Percentiles rank a stretch among this genome's conserved stretches.
phyloP scores from a whole-genome alignment of 2,329 filamentous ascomycete species.

The Teratosphaeria gauchensis region DNA sequence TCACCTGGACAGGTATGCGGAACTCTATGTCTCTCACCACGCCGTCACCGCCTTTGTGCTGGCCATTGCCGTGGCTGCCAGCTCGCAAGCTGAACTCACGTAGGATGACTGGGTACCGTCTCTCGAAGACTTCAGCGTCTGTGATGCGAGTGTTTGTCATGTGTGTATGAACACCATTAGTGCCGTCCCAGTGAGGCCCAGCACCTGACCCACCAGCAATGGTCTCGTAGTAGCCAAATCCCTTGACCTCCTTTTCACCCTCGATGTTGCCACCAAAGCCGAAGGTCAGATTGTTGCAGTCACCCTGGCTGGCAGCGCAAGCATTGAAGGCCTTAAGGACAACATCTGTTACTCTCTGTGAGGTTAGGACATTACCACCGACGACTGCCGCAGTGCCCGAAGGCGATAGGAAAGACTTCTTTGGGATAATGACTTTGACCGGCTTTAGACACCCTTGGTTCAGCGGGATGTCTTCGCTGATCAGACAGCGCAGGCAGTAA shows the following conservation, averaged over 20 bases:
- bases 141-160: slow-evolving; percentile 81
- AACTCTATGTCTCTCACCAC: slow-evolving; percentile 75
- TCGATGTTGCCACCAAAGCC: slow-evolving; percentile 62
- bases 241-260: slow-evolving; percentile 51
- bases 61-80: slow-evolving; percentile 55
- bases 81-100: slow-evolving; percentile 57
- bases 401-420: slow-evolving; percentile 63
- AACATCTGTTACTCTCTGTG: slow-evolving; percentile 72
- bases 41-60: slow-evolving; percentile 64
- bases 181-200: slow-evolving; percentile 62
- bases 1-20: slow-evolving; percentile 64
- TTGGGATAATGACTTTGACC: slow-evolving; percentile 64
- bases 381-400: slow-evolving; percentile 71
- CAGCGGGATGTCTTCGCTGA: slow-evolving; percentile 71
- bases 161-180: slow-evolving; percentile 68
- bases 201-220: slow-evolving; percentile 71
- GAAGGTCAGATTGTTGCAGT: slow-evolving; percentile 79
- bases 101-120: slow-evolving; percentile 64
- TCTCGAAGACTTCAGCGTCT: slow-evolving; percentile 69
- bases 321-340: slow-evolving; percentile 72
- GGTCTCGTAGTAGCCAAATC: slow-evolving; percentile 82
- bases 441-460: slow-evolving; percentile 79
- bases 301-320: slow-evolving; percentile 69
- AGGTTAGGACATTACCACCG: slow-evolving; percentile 71
- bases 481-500: slow-evolving; percentile 71